Evolutionary conservation across 2,329 filamentous ascomycete genomes (phyloP), one percentile per base, ranked within the genome.

Genomic region (Pseudogymnoascus sp.): DNA sequence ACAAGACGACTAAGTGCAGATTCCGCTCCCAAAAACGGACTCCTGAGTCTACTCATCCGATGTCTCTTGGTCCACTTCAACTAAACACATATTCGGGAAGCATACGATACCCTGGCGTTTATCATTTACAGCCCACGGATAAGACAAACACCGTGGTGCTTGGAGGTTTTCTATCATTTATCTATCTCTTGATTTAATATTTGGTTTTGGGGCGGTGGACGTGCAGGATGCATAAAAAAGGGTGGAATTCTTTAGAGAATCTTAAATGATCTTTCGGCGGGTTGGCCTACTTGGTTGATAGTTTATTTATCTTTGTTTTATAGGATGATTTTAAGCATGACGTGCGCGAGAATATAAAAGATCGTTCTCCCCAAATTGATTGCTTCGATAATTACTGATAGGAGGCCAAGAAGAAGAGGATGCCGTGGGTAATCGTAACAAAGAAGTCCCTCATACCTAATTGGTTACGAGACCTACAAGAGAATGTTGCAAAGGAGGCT

Each of bases 101-200:
- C n/a, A 34, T 19, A 57, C 28, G 51, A 57, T 57, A 57, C 51
- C 51, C 28, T 57, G 51, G 51, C 51, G 51, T 57, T 57, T 21
- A 54, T 34, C 25, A 57, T 57, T 36, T 57, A 57, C 25, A 21
- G 51, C 28, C 28, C 51, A 36, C n/a, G 51, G n/a, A 36, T 28
- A 34, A 34, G 16, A 34, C 16, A 57, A 14, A 13, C 5, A 16
- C 34, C 4, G 48, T 54, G 48, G 28, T 36, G 28, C 28, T 14
- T 14, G 8, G 51, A 57, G 25, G 25, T 6, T 34, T 28, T 11
- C n/a, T 57, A 10, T 57, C 28, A 57, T 57, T 31, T 57, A 57
- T 57, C n/a, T 34, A 57, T 34, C 28, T 57, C n/a, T 34, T 57
- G 51, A 57, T 57, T 57, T 57, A 57, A 57, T 57, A 57, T 36